Conservation (phyloP, 129 eudicot genomes). For the Deinandra increscens region DNA sequence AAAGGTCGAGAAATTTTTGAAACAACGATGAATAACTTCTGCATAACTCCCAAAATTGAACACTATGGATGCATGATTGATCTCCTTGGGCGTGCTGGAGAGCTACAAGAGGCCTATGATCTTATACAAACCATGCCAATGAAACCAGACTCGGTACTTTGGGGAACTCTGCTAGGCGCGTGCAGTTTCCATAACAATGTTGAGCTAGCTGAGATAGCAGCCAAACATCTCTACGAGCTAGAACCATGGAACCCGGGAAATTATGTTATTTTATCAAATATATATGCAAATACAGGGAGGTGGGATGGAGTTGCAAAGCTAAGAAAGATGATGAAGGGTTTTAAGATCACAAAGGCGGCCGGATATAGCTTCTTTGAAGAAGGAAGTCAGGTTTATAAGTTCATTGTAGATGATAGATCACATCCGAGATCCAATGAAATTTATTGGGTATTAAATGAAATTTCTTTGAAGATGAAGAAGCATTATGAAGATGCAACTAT, state of each 20-base stretch:
- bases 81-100: slow-evolving; percentile 64
- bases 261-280: slow-evolving; percentile 73
- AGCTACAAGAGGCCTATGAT: slow-evolving; percentile 50
- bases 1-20: slow-evolving; percentile 55
- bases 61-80: slow-evolving; percentile 82
- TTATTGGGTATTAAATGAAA: slow-evolving; percentile 40
- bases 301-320: slow-evolving; percentile 70
- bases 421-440: slow-evolving; percentile 56
- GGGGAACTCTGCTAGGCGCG: slow-evolving; percentile 68
- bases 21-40: slow-evolving; percentile 39
- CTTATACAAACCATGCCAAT: slow-evolving; percentile 61
- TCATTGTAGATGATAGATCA: slow-evolving; percentile 66
- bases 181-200: slow-evolving; percentile 66
- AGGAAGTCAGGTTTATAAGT: slow-evolving; percentile 61
- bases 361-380: slow-evolving; percentile 67
- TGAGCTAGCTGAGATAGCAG: slow-evolving; percentile 62
- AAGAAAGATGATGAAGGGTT: slow-evolving; percentile 67
- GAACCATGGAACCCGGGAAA: slow-evolving; percentile 81
- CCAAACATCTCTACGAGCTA: slow-evolving; percentile 42
- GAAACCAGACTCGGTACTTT: slow-evolving; percentile 57
- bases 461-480: slow-evolving; percentile 40
- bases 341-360: slow-evolving; percentile 50
- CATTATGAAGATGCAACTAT: background rate
- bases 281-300: slow-evolving; percentile 51
- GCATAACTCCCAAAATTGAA: slow-evolving; percentile 52